Conservation (phyloP, 768 basidiomycete genomes). For the Clitopilus passeckerianus region DNA sequence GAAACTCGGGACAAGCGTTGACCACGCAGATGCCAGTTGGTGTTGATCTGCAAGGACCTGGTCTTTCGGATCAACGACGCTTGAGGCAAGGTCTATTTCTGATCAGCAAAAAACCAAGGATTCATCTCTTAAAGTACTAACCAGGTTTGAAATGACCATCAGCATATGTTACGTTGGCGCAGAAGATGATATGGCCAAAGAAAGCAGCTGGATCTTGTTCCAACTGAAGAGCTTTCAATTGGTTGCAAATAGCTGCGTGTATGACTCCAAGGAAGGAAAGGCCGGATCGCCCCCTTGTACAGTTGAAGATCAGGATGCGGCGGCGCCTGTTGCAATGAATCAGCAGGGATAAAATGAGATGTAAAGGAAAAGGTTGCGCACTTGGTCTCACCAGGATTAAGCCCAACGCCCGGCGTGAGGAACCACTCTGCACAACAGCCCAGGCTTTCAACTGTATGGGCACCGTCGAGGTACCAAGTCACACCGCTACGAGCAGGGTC, state of each 20-base stretch:
- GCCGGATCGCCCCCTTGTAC: slow-evolving; percentile 87
- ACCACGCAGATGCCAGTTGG: slow-evolving; percentile 74
- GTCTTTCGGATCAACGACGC: not conserved
- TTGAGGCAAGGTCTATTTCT: not conserved
- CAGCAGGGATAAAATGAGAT: slow-evolving; percentile 2
- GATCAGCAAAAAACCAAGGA: not conserved
- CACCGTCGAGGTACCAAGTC: slow-evolving; percentile 93
- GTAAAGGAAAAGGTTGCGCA: slow-evolving; percentile 8
- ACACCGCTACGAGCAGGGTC: slow-evolving; percentile 50
- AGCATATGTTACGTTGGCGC: slow-evolving; percentile 92
- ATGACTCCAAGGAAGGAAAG: slow-evolving; percentile 61
- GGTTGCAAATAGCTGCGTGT: slow-evolving; percentile 42
- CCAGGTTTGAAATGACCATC: slow-evolving; percentile 91
- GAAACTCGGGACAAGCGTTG: slow-evolving; percentile 53
- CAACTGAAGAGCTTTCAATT: slow-evolving; percentile 35
- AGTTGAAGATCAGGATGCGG: slow-evolving; percentile 89
- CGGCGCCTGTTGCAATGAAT: slow-evolving; percentile 18
- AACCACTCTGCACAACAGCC: slow-evolving; percentile 89
- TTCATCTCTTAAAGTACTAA: slow-evolving; percentile 22
- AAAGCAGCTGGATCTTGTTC: slow-evolving; percentile 37
- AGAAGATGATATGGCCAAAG: slow-evolving; percentile 89
- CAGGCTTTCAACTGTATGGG: slow-evolving; percentile 91
- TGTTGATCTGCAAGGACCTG: slow-evolving; percentile 63
- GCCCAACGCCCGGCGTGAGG: slow-evolving; percentile 50
- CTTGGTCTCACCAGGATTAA: slow-evolving; percentile 23